Percentiles rank a stretch among this genome's conserved stretches.
Conservation (phyloP, 2,329 filamentous ascomycete genomes). For the Aspergillus sp. region DNA sequence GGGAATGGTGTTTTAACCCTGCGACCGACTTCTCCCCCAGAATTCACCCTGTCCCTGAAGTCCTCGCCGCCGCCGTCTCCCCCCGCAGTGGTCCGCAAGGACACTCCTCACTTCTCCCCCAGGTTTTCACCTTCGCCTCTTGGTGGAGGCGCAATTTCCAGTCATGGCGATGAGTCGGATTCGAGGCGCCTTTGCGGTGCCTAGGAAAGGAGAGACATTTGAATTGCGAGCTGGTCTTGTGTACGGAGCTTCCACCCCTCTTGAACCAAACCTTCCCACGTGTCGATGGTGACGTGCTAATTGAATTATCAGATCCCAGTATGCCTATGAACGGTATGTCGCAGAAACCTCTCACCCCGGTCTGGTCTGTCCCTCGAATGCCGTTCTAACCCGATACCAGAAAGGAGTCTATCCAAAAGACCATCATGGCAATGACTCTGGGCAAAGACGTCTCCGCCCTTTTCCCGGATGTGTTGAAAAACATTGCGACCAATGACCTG, state of each 20-base stretch:
- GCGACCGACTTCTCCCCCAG: not conserved
- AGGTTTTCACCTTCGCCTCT: conserved; percentile 14
- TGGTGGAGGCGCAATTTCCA: conserved; percentile 33
- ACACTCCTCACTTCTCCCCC: conserved; percentile 9
- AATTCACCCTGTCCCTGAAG: conserved; percentile 25
- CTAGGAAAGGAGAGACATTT: conserved; percentile 96
- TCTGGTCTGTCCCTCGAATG: not conserved
- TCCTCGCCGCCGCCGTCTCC: conserved; percentile 25
- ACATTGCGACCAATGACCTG: conserved; percentile 90
- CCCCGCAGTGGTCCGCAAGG: conserved; percentile 31
- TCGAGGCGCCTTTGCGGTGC: conserved; percentile 86
- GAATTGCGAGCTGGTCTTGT: conserved; percentile 91
- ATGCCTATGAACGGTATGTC: conserved; percentile 86
- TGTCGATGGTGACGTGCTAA: conserved; percentile 29
- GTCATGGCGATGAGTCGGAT: conserved; percentile 94
- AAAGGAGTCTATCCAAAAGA: conserved; percentile 99
- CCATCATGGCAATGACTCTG: conserved; percentile 99
- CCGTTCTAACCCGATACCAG: conserved; percentile 45
- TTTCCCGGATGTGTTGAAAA: conserved; percentile 97
- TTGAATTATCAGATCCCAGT: conserved; percentile 70
- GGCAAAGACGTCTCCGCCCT: conserved; percentile 97
- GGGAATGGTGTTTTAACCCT: conserved; percentile 2
- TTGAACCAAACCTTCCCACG: not conserved
- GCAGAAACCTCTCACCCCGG: not conserved
- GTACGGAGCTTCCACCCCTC: conserved; percentile 39